A percentile compares a stretch with the other conserved stretches of the same genome.
phyloP scores from a whole-genome alignment of 2,329 filamentous ascomycete species.

The Arthroderma sp. region DNA sequence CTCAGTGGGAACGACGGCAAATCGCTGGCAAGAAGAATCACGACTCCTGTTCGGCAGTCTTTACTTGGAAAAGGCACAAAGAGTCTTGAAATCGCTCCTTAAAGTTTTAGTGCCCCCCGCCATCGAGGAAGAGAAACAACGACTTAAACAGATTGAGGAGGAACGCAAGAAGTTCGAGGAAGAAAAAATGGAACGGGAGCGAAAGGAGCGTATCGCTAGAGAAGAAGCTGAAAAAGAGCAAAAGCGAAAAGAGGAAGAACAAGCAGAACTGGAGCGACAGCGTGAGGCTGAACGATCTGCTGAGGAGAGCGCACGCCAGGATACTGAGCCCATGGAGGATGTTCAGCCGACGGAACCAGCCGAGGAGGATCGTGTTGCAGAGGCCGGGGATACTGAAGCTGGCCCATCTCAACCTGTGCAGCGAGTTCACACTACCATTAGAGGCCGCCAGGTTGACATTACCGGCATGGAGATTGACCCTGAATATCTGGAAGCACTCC shows the following conservation, averaged over 20 bases:
- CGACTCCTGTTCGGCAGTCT: slow-evolving; percentile 65
- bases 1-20: slow-evolving; percentile 53
- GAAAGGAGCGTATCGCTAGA: slow-evolving; percentile 49
- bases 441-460: slow-evolving; percentile 80
- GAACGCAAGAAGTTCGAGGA: slow-evolving; percentile 47
- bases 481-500: slow-evolving; percentile 91
- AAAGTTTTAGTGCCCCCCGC: slow-evolving; percentile 69
- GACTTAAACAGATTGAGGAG: slow-evolving; percentile 47
- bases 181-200: slow-evolving; percentile 46
- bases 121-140: slow-evolving; percentile 64
- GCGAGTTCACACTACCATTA: slow-evolving; percentile 68
- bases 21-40: slow-evolving; percentile 81
- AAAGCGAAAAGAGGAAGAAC: slow-evolving; percentile 53
- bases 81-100: slow-evolving; percentile 56
- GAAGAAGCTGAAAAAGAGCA: slow-evolving; percentile 63
- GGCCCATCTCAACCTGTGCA: slow-evolving; percentile 36
- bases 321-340: slow-evolving; percentile 57
- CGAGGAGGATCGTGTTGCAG: slow-evolving; percentile 19
- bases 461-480: slow-evolving; percentile 88
- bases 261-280: slow-evolving; percentile 37
- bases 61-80: slow-evolving; percentile 55
- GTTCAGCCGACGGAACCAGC: slow-evolving; percentile 44
- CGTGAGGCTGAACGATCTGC: slow-evolving; percentile 47
- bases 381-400: slow-evolving; percentile 29
- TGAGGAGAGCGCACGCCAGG: slow-evolving; percentile 32